Conservation (phyloP, 805 yeast genomes). For the Wickerhamomyces xylosicus region DNA sequence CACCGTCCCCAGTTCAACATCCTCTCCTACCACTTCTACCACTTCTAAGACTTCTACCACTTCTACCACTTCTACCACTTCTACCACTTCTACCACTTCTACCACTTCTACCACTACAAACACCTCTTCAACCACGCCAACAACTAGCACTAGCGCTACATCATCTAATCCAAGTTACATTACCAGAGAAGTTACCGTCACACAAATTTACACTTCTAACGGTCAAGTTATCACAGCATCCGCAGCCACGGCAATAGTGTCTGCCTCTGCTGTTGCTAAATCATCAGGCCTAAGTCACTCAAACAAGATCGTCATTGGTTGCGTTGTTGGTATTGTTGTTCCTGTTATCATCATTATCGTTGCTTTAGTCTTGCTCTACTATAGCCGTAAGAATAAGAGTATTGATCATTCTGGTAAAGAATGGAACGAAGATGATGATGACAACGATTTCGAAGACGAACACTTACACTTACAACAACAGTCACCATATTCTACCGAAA, state of each 20-base stretch:
- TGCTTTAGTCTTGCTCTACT: constrained; percentile 9
- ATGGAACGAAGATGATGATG: constrained; percentile 14
- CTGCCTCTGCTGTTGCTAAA: constrained; percentile 10
- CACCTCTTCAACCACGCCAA: constrained; percentile 1
- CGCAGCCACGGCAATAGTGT: constrained; percentile 9
- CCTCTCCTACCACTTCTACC: constrained; percentile 5
- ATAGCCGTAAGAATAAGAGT: constrained; percentile 8
- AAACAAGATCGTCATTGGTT: constrained; percentile 52
- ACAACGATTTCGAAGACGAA: constrained; percentile 4
- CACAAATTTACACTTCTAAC: constrained; percentile 10
- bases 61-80: no score
- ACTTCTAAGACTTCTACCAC: no score
- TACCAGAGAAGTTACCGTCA: constrained; percentile 10
- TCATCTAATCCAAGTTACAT: constrained; percentile 4
- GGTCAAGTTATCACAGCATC: constrained; percentile 7
- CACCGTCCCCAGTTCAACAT: constrained; percentile 5
- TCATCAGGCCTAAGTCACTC: constrained; percentile 35
- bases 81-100: no score
- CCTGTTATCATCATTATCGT: constrained; percentile 31
- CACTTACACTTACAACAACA: not conserved
- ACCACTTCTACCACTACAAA: no score
- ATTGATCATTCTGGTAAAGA: constrained; percentile 18
- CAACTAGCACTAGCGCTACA: not conserved
- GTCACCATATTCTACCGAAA: not conserved
- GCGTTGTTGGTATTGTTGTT: constrained; percentile 63